A percentile compares a stretch with the other conserved stretches of the same genome.
Conservation (phyloP, 768 basidiomycete genomes). For the Crucibulum laeve region DNA sequence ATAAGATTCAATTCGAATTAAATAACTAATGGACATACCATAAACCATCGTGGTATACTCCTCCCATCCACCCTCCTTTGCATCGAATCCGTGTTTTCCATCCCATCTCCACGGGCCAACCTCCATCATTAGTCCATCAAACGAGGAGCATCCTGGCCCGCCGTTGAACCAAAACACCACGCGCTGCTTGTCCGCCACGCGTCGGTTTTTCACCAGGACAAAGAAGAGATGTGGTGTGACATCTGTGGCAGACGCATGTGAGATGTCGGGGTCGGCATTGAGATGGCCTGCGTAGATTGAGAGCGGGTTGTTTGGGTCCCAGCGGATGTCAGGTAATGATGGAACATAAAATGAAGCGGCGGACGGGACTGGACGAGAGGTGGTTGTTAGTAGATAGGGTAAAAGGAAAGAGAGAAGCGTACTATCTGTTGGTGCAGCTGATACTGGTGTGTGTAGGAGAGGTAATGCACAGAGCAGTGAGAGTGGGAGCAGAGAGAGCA, state of each 20-base stretch:
- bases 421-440: slow-evolving; percentile 32
- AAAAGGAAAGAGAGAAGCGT: not conserved
- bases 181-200: slow-evolving; percentile 85
- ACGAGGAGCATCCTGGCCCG: slow-evolving; percentile 95
- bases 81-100: slow-evolving; percentile 64
- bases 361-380: slow-evolving; percentile 51
- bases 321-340: slow-evolving; percentile 69
- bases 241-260: slow-evolving; percentile 46
- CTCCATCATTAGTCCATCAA: slow-evolving; percentile 98
- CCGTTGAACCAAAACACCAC: slow-evolving; percentile 98
- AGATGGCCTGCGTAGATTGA: slow-evolving; percentile 84
- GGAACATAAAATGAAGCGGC: slow-evolving; percentile 85
- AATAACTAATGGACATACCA: slow-evolving; percentile 41
- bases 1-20: not conserved
- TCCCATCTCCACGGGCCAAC: slow-evolving; percentile 90
- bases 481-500: no score
- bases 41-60: slow-evolving; percentile 95
- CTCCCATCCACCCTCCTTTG: slow-evolving; percentile 90
- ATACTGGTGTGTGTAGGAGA: no score
- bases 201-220: slow-evolving; percentile 82
- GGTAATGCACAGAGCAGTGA: no score
- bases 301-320: slow-evolving; percentile 66
- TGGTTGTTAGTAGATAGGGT: slow-evolving; percentile 6
- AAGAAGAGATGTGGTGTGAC: slow-evolving; percentile 83
- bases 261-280: slow-evolving; percentile 65